These are phyloP conservation scores for Wallacemonas sp. DNA, from an alignment of 208 protist species.

Conservation along the genomic window DNA sequence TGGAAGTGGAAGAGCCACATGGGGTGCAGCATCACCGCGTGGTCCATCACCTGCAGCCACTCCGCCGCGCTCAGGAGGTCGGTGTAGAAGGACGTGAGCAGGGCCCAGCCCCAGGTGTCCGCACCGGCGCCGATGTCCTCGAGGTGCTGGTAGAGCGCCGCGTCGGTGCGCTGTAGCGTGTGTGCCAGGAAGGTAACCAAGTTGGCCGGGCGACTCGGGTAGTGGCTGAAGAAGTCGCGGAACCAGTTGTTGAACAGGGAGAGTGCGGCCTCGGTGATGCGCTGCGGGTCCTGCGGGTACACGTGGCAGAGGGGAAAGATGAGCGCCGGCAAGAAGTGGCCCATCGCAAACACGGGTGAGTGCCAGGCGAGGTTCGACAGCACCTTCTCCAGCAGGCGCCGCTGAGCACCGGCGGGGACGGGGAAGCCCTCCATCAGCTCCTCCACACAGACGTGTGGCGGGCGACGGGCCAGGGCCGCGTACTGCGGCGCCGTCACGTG, in stretches of 20 bases:
- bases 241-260: conserved; percentile 84
- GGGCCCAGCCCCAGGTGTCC: conserved; percentile 77
- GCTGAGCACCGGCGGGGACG: conserved; percentile 30
- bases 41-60: conserved; percentile 93
- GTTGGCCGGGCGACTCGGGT: conserved; percentile 64
- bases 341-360: conserved; percentile 64
- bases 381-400: conserved; percentile 45
- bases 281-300: conserved; percentile 66
- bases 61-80: conserved; percentile 70
- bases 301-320: conserved; percentile 77
- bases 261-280: conserved; percentile 67
- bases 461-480: conserved; percentile 56
- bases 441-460: conserved; percentile 48
- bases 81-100: conserved; percentile 66
- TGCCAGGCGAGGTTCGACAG: conserved; percentile 78
- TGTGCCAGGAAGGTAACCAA: conserved; percentile 56
- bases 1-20: conserved; percentile 88
- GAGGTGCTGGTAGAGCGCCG: conserved; percentile 54
- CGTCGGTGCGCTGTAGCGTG: conserved; percentile 48
- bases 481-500: conserved; percentile 63
- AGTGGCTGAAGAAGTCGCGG: conserved; percentile 74
- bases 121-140: conserved; percentile 42
- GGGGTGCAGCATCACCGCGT: conserved; percentile 65
- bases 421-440: conserved; percentile 70
- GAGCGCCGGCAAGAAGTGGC: conserved; percentile 72